A percentile compares a stretch with the other conserved stretches of the same genome.
phyloP scores from a whole-genome alignment of 306 rosid genomes.

The Vigna hirtella region DNA sequence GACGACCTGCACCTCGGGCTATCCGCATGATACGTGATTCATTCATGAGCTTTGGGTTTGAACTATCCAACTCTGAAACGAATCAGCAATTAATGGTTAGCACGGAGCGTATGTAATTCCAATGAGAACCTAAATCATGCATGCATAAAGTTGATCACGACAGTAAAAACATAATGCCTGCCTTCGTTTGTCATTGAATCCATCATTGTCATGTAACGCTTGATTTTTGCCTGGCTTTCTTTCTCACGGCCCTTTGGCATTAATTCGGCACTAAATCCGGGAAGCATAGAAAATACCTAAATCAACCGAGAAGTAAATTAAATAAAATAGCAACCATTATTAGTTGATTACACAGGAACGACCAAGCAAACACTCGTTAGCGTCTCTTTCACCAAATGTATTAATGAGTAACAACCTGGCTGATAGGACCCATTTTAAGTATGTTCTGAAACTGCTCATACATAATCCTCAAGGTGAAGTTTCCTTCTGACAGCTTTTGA shows the following conservation, averaged over 20 bases:
- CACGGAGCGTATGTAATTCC: not conserved
- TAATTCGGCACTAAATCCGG: constrained; percentile 76
- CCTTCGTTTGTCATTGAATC: constrained; percentile 98
- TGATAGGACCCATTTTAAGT: constrained; percentile 84
- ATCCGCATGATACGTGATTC: constrained; percentile 80
- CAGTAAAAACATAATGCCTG: constrained; percentile 37
- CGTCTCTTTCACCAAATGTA: constrained; percentile 14
- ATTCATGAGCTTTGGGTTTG: constrained; percentile 74
- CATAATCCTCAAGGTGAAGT: constrained; percentile 86
- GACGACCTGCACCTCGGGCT: constrained; percentile 84
- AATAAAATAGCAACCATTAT: constrained; percentile 33
- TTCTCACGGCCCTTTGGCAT: constrained; percentile 94
- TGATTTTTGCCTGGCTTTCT: constrained; percentile 88
- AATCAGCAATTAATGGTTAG: constrained; percentile 32
- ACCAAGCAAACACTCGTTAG: constrained; percentile 1
- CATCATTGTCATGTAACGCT: constrained; percentile 98
- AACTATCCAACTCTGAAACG: constrained; percentile 80
- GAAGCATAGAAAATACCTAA: constrained; percentile 85
- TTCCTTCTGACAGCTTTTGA: constrained; percentile 87
- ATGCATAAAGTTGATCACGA: not conserved
- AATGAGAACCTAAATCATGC: not conserved
- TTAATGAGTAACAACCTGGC: constrained; percentile 58
- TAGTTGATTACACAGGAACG: constrained; percentile 3
- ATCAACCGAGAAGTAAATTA: constrained; percentile 29
- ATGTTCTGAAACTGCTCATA: constrained; percentile 83